These are phyloP conservation scores for Bodo saltans DNA, from an alignment of 78 protist species.

Conservation along the genomic window DNA sequence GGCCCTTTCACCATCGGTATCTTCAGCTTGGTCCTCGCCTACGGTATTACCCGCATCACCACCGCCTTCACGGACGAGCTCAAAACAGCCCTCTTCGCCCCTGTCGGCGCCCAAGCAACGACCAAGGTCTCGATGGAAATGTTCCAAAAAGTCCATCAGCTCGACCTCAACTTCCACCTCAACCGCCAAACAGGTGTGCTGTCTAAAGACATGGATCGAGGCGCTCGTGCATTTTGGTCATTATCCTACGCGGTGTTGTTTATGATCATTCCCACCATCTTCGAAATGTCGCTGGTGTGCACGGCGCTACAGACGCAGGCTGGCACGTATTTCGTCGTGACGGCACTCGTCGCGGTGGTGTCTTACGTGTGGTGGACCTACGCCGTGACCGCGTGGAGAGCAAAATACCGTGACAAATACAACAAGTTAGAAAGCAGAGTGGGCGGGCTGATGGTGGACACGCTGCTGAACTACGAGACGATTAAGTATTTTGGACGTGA, in stretches of 20 bases:
- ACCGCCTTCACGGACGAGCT: slow-evolving; percentile 34
- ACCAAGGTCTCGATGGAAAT: slow-evolving; percentile 50
- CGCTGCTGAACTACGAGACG: slow-evolving; percentile 74
- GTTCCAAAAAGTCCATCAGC: slow-evolving; percentile 63
- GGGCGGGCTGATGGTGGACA: slow-evolving; percentile 40
- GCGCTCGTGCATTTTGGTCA: slow-evolving; percentile 64
- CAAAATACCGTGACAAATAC: slow-evolving; percentile 46
- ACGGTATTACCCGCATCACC: background rate
- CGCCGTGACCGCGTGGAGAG: slow-evolving; percentile 71
- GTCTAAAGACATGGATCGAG: slow-evolving; percentile 74
- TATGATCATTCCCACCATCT: slow-evolving; percentile 75
- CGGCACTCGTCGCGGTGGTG: slow-evolving; percentile 48
- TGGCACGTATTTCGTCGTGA: slow-evolving; percentile 44
- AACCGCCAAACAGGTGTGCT: slow-evolving; percentile 79
- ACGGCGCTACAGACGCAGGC: slow-evolving; percentile 47
- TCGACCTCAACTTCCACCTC: slow-evolving; percentile 78
- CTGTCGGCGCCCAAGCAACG: slow-evolving; percentile 66
- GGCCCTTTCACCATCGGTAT: background rate
- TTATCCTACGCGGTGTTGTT: slow-evolving; percentile 62
- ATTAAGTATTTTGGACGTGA: slow-evolving; percentile 81
- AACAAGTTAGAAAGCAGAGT: slow-evolving; percentile 54
- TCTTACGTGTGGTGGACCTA: slow-evolving; percentile 76
- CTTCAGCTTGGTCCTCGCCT: background rate
- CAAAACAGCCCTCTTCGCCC: slow-evolving; percentile 64
- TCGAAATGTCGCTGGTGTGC: slow-evolving; percentile 77